Evolutionary conservation across 2,329 filamentous ascomycete genomes (phyloP).

Genomic region (Fusarium buharicum): DNA sequence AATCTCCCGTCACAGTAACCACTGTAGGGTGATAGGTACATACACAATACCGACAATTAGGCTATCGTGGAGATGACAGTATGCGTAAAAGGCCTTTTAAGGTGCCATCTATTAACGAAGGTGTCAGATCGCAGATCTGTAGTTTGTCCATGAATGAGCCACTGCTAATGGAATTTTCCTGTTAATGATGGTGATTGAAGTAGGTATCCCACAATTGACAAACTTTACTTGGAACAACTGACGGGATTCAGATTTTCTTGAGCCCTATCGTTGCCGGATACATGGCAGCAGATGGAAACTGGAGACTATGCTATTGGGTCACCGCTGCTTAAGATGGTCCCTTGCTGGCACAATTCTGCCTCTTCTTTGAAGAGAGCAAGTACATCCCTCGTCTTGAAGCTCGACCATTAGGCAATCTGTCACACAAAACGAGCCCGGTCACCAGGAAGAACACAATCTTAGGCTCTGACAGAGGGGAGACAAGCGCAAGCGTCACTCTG

Average conservation of each 20-base stretch:
- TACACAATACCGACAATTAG: too few species aligned
- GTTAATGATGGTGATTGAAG: constrained; percentile 44
- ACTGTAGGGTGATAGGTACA: too few species aligned
- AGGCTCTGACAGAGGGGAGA: not conserved
- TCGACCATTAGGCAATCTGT: not conserved
- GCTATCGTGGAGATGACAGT: constrained; percentile 52
- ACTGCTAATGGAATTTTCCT: constrained; percentile 46
- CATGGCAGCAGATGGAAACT: constrained; percentile 40
- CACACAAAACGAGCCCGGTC: not conserved
- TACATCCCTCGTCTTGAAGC: constrained; percentile 38
- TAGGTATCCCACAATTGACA: constrained; percentile 3
- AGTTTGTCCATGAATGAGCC: constrained; percentile 46
- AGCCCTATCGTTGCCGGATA: constrained; percentile 46
- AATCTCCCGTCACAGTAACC: too few species aligned
- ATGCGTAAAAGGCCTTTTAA: not conserved
- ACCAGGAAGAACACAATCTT: constrained; percentile 9
- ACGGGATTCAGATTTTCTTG: constrained; percentile 27
- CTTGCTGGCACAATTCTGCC: constrained; percentile 25
- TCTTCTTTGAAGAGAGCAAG: constrained; percentile 45
- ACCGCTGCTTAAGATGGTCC: constrained; percentile 29
- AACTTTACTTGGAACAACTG: not conserved
- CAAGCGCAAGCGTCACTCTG: not conserved
- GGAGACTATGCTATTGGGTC: constrained; percentile 44
- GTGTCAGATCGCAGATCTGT: constrained; percentile 44
- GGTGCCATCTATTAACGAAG: not conserved